A percentile compares a stretch with the other conserved stretches of the same genome.
These are phyloP conservation scores for Microcyclosporella mali DNA, from an alignment of 2,329 filamentous ascomycete genomes.

Conservation along the genomic window DNA sequence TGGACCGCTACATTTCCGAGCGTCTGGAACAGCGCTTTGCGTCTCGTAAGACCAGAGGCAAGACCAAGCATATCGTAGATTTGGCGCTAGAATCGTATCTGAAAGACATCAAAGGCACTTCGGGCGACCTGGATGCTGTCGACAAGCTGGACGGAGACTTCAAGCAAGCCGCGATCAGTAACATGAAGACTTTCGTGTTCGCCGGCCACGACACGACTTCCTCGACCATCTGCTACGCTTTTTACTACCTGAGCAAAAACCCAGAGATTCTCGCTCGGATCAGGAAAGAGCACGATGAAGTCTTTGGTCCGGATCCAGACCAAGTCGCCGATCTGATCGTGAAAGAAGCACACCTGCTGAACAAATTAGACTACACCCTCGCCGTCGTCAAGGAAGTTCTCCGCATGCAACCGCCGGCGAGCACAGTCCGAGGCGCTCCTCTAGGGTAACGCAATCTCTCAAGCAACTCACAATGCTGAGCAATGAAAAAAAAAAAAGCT, in stretches of 20 bases:
- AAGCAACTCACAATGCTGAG: neutral
- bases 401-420: conserved; percentile 47
- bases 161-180: conserved; percentile 30
- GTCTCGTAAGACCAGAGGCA: conserved; percentile 26
- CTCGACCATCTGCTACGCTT: conserved; percentile 33
- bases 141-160: conserved; percentile 34
- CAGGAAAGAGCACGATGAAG: conserved; percentile 45
- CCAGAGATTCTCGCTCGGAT: conserved; percentile 33
- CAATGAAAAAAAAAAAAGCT: too few relatives aligned
- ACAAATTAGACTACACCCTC: conserved; percentile 46
- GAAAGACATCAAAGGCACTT: conserved; percentile 32
- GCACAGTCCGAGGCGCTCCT: conserved; percentile 36
- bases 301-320: conserved; percentile 43
- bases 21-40: conserved; percentile 35
- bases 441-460: conserved; percentile 5
- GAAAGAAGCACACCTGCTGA: conserved; percentile 42
- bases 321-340: conserved; percentile 34
- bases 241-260: conserved; percentile 36
- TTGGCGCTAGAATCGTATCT: conserved; percentile 34
- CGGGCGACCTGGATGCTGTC: conserved; percentile 17
- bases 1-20: conserved; percentile 32
- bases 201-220: conserved; percentile 41
- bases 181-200: conserved; percentile 39
- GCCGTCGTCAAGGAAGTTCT: conserved; percentile 51
- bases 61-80: conserved; percentile 33